These are phyloP conservation scores for Thraustotheca clavata DNA, from an alignment of 352 stramenopile genomes.

Conservation along the genomic window DNA sequence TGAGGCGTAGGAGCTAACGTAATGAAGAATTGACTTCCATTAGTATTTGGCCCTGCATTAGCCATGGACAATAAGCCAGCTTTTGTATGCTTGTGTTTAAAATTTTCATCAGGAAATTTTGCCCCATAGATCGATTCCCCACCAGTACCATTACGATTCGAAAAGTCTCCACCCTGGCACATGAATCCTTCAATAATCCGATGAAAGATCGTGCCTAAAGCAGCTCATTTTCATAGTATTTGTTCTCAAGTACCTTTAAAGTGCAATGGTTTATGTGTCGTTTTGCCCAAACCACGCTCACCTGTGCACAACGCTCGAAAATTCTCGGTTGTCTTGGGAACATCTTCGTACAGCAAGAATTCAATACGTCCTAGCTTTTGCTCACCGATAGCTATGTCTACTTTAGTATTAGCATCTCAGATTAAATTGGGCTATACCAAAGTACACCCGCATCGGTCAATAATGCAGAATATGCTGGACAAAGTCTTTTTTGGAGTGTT, in stretches of 20 bases:
- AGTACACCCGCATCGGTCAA: constrained; percentile 15
- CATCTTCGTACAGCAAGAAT: constrained; percentile 46
- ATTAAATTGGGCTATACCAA: background rate
- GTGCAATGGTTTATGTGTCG: constrained; percentile 46
- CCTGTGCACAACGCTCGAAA: constrained; percentile 59
- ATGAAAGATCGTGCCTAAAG: constrained; percentile 60
- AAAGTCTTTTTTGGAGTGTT: too few species aligned
- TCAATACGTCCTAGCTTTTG: constrained; percentile 50
- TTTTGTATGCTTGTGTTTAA: constrained; percentile 87
- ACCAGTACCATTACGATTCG: constrained; percentile 68
- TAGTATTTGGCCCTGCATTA: constrained; percentile 79
- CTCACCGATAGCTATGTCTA: constrained; percentile 89
- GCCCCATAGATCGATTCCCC: constrained; percentile 80
- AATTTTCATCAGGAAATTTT: constrained; percentile 93
- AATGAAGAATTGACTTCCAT: constrained; percentile 83
- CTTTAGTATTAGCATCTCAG: background rate
- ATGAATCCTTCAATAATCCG: constrained; percentile 84
- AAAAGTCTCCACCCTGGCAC: constrained; percentile 73
- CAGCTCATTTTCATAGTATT: constrained; percentile 16
- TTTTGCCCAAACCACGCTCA: constrained; percentile 53
- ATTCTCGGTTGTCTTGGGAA: constrained; percentile 56
- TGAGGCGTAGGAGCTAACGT: constrained; percentile 86
- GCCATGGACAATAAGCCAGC: constrained; percentile 93
- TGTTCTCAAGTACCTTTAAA: constrained; percentile 35
- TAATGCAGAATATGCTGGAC: too few species aligned